These are phyloP conservation scores for Heterobasidion parviporum DNA, from an alignment of 1,284 basidiomycete genomes.

Conservation along the genomic window DNA sequence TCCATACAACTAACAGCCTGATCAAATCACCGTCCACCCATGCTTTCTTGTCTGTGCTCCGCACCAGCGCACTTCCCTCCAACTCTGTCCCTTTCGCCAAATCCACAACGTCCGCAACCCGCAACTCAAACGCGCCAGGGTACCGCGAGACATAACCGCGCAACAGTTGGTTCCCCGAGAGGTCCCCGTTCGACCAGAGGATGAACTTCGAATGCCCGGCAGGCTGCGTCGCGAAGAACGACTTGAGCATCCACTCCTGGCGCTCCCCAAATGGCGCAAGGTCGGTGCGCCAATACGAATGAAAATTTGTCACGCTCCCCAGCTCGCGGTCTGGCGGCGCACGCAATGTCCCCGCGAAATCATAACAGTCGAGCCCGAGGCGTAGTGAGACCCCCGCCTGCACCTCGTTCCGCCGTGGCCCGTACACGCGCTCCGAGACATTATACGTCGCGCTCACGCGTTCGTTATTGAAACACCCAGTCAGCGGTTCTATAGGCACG, in stretches of 20 bases:
- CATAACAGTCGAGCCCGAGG: constrained; percentile 81
- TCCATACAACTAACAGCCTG: constrained; percentile 81
- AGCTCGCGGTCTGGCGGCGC: constrained; percentile 13
- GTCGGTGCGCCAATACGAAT: constrained; percentile 89
- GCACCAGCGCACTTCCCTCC: constrained; percentile 50
- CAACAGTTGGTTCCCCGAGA: constrained; percentile 53
- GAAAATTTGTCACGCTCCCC: constrained; percentile 54
- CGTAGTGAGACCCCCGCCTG: constrained; percentile 72
- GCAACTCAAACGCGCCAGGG: constrained; percentile 63
- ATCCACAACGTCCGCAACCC: constrained; percentile 54
- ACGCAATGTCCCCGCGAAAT: constrained; percentile 73
- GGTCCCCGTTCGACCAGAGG: constrained; percentile 84
- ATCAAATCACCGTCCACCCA: constrained; percentile 94
- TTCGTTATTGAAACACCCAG: constrained; percentile 64
- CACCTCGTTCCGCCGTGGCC: constrained; percentile 56
- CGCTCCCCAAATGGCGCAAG: constrained; percentile 68
- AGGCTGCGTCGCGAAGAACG: constrained; percentile 87
- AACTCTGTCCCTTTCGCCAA: constrained; percentile 74
- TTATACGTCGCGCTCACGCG: constrained; percentile 64
- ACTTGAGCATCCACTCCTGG: constrained; percentile 83
- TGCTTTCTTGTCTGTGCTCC: constrained; percentile 64
- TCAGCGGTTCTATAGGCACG: constrained; percentile 45
- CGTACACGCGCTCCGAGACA: constrained; percentile 49
- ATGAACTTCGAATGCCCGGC: constrained; percentile 55
- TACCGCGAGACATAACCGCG: constrained; percentile 51